Percentiles rank a stretch among this genome's conserved stretches.
These are phyloP conservation scores for Cenococcum geophilum DNA, from an alignment of 495 filamentous ascomycete genomes.

Conservation along the genomic window DNA sequence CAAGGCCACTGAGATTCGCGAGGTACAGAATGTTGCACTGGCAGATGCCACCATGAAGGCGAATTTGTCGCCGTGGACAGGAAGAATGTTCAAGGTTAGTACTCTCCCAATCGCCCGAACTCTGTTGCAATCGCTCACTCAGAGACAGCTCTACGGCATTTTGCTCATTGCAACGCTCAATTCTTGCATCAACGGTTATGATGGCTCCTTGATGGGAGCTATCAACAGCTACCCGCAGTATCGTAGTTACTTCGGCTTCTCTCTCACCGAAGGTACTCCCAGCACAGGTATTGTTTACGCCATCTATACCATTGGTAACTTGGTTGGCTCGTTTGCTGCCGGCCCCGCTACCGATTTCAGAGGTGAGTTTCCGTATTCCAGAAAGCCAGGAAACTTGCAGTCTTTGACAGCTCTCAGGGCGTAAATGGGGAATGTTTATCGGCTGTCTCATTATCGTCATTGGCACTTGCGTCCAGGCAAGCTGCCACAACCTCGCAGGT, in stretches of 20 bases:
- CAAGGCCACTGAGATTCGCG: constrained; percentile 18
- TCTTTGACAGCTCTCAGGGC: constrained; percentile 35
- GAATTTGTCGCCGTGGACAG: constrained; percentile 24
- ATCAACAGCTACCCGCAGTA: constrained; percentile 45
- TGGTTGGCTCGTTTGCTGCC: constrained; percentile 51
- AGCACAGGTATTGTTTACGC: constrained; percentile 50
- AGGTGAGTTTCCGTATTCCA: constrained; percentile 32
- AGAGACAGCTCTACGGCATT: constrained; percentile 39
- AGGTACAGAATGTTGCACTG: constrained; percentile 33
- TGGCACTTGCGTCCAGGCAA: constrained; percentile 53
- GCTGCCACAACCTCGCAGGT: constrained; percentile 43
- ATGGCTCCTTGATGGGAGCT: constrained; percentile 41
- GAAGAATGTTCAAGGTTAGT: constrained; percentile 30
- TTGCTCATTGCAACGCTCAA: constrained; percentile 44
- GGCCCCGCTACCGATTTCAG: constrained; percentile 38
- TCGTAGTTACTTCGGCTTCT: constrained; percentile 41
- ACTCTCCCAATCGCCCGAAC: not conserved
- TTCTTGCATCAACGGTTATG: constrained; percentile 48
- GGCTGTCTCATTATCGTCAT: constrained; percentile 55
- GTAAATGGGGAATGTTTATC: constrained; percentile 58
- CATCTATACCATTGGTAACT: constrained; percentile 55
- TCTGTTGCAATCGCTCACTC: constrained; percentile 2
- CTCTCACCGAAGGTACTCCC: constrained; percentile 37
- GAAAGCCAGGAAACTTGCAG: not conserved
- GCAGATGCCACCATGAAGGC: constrained; percentile 30